Evolutionary conservation across 2,329 filamentous ascomycete genomes (phyloP), one percentile per base, ranked within the genome.

Genomic region (Pseudogymnoascus sp.): DNA sequence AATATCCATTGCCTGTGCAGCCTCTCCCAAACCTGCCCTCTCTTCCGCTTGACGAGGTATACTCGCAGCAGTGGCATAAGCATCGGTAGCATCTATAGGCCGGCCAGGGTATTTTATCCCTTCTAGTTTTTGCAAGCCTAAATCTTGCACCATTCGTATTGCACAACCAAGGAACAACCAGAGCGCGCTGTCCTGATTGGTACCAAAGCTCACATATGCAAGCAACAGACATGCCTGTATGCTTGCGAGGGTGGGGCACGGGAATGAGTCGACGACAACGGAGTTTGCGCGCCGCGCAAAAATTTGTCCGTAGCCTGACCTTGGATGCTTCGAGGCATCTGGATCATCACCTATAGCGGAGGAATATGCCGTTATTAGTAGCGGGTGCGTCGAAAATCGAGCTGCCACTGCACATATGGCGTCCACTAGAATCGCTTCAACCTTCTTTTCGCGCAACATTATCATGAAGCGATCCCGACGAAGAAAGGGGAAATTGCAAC

Each of bases 131-230:
- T 93, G 90, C 67, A 96, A 80, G 0, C 92, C 91, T 8, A 96
- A 76, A 71, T 92, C 88, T 66, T 90, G 84, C 0, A 88, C 88
- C 85, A 92, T 89, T 4, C 91, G 86, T 65, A 96, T 96, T 0
- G 91, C 88, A 61, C 93, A 87, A 0, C 91, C 92, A 1, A 96
- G 80, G 71, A 96, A 96, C 91, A 96, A 96, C 91, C 92, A 96
- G 5, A 96, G 75, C 0, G 91, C 90, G 72, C 91, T 96, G 71
- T 96, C 92, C 69, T 93, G 89, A 68, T 91, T 90, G 11, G 90
- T 89, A 1, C 91, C 92, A 68, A 96, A 96, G 45, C 93, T 88
- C 68, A 96, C 91, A 71, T 96, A 96, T 0, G 91, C 91, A 76
- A 96, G 84, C 31, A 96, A 77, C 10, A 96, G 76, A 59, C 88